Conservation (phyloP, 306 rosid species). For the Abrus precatorius region DNA sequence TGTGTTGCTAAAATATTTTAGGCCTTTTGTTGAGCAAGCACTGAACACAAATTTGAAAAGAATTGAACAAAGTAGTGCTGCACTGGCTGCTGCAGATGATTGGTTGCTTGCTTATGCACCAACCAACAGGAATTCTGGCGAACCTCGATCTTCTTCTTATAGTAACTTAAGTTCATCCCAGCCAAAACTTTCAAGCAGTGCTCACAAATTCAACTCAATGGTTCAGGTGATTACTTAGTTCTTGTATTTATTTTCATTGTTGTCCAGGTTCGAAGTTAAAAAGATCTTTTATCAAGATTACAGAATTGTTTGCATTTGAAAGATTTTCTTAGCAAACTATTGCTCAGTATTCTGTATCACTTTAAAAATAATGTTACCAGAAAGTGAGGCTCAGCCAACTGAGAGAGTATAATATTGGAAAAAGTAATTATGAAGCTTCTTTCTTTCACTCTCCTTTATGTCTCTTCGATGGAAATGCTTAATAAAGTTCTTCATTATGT, state of each 20-base stretch:
- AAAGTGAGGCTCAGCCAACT: not conserved
- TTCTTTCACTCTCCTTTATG: slow-evolving; percentile 25
- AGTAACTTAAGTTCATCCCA: slow-evolving; percentile 50
- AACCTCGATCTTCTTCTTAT: slow-evolving; percentile 58
- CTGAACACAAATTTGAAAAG: slow-evolving; percentile 67
- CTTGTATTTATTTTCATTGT: not conserved
- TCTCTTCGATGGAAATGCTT: slow-evolving; percentile 4
- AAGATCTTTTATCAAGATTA: slow-evolving; percentile 10
- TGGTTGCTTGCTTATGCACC: slow-evolving; percentile 74
- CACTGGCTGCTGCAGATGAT: slow-evolving; percentile 82
- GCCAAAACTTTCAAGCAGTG: slow-evolving; percentile 87
- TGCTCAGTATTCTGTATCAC: slow-evolving; percentile 2
- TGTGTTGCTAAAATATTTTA: slow-evolving; percentile 66
- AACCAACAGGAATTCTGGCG: slow-evolving; percentile 50
- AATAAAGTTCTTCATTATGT: slow-evolving; percentile 4
- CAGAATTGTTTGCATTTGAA: slow-evolving; percentile 20
- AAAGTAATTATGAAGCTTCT: slow-evolving; percentile 10
- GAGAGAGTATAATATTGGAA: not conserved
- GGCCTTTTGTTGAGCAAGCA: slow-evolving; percentile 75
- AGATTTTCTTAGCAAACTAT: not conserved
- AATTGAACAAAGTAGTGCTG: slow-evolving; percentile 83
- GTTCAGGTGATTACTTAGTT: slow-evolving; percentile 69
- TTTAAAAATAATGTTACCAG: slow-evolving; percentile 3
- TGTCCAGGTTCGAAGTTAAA: not conserved
- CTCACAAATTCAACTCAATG: slow-evolving; percentile 81